Evolutionary conservation across 2,329 filamentous ascomycete species (phyloP).

Genomic region (Cladobotryum mycophilum): DNA sequence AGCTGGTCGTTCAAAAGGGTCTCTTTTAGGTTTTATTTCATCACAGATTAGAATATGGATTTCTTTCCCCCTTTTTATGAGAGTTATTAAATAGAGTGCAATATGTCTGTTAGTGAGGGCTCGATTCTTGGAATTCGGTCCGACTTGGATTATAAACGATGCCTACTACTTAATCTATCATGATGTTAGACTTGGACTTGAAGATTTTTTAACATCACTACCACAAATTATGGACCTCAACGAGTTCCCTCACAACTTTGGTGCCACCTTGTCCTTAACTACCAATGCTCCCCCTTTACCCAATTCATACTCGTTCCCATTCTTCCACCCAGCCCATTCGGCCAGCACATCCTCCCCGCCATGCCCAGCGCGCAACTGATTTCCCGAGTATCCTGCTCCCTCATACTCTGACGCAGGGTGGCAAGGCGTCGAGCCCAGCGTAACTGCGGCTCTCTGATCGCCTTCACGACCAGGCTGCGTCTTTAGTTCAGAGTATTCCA

Average conservation of each 20-base stretch:
- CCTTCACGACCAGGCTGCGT: constrained; percentile 42
- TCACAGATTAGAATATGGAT: constrained; percentile 19
- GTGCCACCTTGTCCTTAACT: constrained; percentile 25
- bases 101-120: too few relatives aligned
- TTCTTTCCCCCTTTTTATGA: not conserved
- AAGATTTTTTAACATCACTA: too few relatives aligned
- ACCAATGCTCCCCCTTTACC: constrained; percentile 57
- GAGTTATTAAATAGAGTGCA: too few relatives aligned
- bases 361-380: constrained; percentile 55
- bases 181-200: too few relatives aligned
- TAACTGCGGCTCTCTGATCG: constrained; percentile 66
- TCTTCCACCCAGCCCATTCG: constrained; percentile 72
- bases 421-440: constrained; percentile 63
- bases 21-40: constrained; percentile 12
- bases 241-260: constrained; percentile 25
- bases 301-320: constrained; percentile 61
- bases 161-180: too few relatives aligned
- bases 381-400: constrained; percentile 58
- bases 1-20: constrained; percentile 2
- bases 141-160: too few relatives aligned
- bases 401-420: constrained; percentile 1
- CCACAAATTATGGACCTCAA: too few relatives aligned
- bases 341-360: constrained; percentile 65
- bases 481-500: constrained; percentile 69
- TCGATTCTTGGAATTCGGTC: too few relatives aligned